Percentiles rank a stretch among this genome's conserved stretches.
These are phyloP conservation scores for Nothophaeocryptopus gaeumannii DNA, from an alignment of 2,329 filamentous ascomycete species.

Conservation along the genomic window DNA sequence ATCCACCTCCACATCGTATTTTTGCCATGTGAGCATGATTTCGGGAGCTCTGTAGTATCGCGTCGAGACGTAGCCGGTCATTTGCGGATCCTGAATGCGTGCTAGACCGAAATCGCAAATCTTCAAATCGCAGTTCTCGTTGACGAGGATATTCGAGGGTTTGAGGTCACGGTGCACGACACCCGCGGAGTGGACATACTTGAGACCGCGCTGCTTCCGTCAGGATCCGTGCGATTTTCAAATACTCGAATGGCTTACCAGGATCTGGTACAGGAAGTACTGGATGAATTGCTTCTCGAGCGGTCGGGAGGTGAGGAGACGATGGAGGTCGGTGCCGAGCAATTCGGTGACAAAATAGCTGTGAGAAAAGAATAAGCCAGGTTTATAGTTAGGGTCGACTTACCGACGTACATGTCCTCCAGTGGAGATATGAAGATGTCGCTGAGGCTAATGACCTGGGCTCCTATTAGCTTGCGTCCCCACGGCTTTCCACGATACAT, in stretches of 20 bases:
- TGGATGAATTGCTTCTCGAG: slow-evolving; percentile 99
- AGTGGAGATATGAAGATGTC: slow-evolving; percentile 99
- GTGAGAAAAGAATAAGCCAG: slow-evolving; percentile 29
- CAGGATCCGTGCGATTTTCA: slow-evolving; percentile 1
- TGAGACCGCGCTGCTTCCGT: slow-evolving; percentile 73
- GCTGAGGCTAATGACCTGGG: slow-evolving; percentile 87
- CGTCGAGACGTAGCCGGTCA: slow-evolving; percentile 98
- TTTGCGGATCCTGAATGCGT: slow-evolving; percentile 97
- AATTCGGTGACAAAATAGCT: slow-evolving; percentile 99
- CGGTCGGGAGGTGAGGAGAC: slow-evolving; percentile 88
- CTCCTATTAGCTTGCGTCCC: slow-evolving; percentile 7
- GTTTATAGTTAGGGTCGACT: slow-evolving; percentile 28
- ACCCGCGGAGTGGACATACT: slow-evolving; percentile 98
- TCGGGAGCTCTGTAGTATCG: slow-evolving; percentile 98
- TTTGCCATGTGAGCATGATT: slow-evolving; percentile 99
- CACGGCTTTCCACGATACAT: background rate
- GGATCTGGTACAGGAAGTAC: slow-evolving; percentile 98
- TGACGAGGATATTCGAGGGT: slow-evolving; percentile 98
- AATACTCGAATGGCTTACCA: slow-evolving; percentile 58
- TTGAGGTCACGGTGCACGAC: slow-evolving; percentile 97
- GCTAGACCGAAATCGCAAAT: slow-evolving; percentile 98
- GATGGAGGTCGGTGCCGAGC: slow-evolving; percentile 92
- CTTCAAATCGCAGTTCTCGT: slow-evolving; percentile 99
- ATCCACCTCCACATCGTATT: slow-evolving; percentile 98
- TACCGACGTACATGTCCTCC: slow-evolving; percentile 78